A percentile compares a stretch with the other conserved stretches of the same genome.
phyloP scores from a whole-genome alignment of 306 rosid species.

The Glycyrrhiza uralensis region DNA sequence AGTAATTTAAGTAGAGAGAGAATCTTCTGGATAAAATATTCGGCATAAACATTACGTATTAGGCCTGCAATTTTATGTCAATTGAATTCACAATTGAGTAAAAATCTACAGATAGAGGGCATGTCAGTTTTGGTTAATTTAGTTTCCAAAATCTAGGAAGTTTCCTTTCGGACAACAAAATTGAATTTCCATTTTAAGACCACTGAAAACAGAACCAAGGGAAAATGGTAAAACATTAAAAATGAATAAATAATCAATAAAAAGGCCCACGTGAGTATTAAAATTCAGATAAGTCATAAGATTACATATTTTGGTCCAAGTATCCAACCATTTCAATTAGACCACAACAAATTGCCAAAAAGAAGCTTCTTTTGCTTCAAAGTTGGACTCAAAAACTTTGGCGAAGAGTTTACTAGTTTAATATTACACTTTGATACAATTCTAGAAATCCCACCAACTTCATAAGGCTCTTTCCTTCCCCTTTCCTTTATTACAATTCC shows the following conservation, averaged over 20 bases:
- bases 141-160: not conserved
- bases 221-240: not conserved
- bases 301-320: constrained; percentile 18
- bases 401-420: not conserved
- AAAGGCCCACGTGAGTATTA: constrained; percentile 27
- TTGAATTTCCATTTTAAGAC: not conserved
- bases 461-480: not conserved
- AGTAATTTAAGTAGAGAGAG: not conserved
- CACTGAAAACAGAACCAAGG: not conserved
- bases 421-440: not conserved
- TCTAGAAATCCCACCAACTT: constrained; percentile 18
- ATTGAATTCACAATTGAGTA: not conserved
- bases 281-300: constrained; percentile 9
- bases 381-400: constrained; percentile 27
- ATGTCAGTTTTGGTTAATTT: not conserved
- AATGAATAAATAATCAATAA: not conserved
- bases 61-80: not conserved
- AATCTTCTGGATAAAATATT: not conserved
- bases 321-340: constrained; percentile 5
- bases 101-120: not conserved
- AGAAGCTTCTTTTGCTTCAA: constrained; percentile 36
- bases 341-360: constrained; percentile 3
- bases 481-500: constrained; percentile 12
- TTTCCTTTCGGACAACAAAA: not conserved
- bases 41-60: not conserved